Base-by-base conservation (phyloP, 2,329 filamentous ascomycete genomes). In the Tolypocladium paradoxum region DNA sequence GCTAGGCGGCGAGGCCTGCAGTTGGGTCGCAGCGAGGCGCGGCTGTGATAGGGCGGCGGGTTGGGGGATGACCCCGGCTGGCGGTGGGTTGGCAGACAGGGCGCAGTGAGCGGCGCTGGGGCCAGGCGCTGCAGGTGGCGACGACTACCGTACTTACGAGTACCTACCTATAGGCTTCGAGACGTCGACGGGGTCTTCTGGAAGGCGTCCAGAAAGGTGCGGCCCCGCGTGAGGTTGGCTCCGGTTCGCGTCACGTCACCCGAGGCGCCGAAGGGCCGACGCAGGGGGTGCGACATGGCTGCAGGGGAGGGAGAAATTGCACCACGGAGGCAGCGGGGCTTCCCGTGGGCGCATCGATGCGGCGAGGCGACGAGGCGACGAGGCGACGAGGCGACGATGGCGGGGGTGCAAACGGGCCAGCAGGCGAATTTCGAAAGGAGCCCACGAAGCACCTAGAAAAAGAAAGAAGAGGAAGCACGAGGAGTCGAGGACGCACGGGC, bases 121-220 rank as follows among this genome's bases (percentile, higher is more conserved):
- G 35, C 37, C 37, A 40, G 20, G 20, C 22, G 40, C 40, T 46
- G 24, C 24, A 29, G 43, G 24, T 36, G 46, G 20, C 20, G 47
- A 20, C 16, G 18, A 27, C n/a, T n/a, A n/a, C n/a, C n/a, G n/a
- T n/a, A n/a, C n/a, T n/a, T n/a, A n/a, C n/a, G n/a, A n/a, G n/a
- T n/a, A n/a, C n/a, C n/a, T n/a, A n/a, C n/a, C n/a, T n/a, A n/a
- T n/a, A n/a, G 20, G 33, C 33, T 34, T 11, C 34, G 8, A n/a
- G 50, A 2, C 35, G 50, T 55, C 45, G 36, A 51, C 16, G 35
- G 37, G 16, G 20, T 31, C 38, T 56, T 56, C 54, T 55, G 34
- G 54, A 55, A 55, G 54, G 35, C 54, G 46, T 53, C 54, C 31
- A 55, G 54, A 55, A 55, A 31, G 36, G 36, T 24, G 37, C 27